phyloP scores from a whole-genome alignment of 345 rosid genomes.

The Microthlaspi erraticum region DNA sequence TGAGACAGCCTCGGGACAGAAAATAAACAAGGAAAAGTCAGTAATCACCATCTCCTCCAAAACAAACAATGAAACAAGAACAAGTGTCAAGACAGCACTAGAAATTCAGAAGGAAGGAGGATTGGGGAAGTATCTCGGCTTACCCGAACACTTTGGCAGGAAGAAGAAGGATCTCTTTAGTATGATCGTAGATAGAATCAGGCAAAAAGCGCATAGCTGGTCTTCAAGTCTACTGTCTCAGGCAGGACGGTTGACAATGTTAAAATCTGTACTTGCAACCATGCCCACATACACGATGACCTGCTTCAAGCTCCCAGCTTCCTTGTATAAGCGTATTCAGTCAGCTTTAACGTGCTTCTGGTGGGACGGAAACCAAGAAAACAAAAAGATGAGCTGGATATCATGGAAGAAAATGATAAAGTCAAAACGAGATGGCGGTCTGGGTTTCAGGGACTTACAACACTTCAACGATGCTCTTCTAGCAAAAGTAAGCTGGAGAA shows the following conservation, averaged over 20 bases:
- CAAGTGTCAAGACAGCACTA: background rate
- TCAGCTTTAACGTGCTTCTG: background rate
- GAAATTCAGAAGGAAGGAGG: background rate
- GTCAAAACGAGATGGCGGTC: too few species aligned
- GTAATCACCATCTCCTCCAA: background rate
- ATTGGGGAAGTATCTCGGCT: background rate
- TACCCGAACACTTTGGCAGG: background rate
- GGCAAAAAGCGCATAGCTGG: background rate
- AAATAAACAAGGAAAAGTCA: background rate
- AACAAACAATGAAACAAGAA: background rate
- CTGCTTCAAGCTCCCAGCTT: background rate
- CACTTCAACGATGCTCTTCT: too few species aligned
- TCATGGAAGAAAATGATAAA: too few species aligned
- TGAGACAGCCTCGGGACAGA: background rate
- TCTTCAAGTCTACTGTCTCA: background rate
- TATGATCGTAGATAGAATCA: background rate
- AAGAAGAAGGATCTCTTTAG: background rate
- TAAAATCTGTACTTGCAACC: background rate
- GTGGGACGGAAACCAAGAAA: too few species aligned
- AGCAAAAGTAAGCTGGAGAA: too few species aligned
- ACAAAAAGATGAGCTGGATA: too few species aligned
- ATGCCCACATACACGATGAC: background rate
- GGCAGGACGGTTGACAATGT: background rate
- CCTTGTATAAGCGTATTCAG: background rate
- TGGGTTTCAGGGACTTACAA: too few species aligned